Base-by-base conservation (phyloP, 2,329 filamentous ascomycete genomes). In the Ampelomyces quisqualis region DNA sequence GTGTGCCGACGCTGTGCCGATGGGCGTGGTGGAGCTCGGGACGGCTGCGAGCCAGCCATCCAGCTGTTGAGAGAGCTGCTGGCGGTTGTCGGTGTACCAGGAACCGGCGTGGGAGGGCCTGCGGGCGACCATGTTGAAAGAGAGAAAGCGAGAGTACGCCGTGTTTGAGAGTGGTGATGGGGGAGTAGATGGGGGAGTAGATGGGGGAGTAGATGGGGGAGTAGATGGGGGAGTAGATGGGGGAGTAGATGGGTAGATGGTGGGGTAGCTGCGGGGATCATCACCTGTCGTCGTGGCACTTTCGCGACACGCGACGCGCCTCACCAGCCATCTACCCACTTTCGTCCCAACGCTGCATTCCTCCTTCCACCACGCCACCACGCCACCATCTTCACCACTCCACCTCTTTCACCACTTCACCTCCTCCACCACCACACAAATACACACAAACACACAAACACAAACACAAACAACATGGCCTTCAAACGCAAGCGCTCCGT, bases 91-190 rank as follows among this genome's bases (percentile, higher is more conserved):
- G 5, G 82, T 77, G 66, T 98, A 98, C 93, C 93, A 98, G 13
- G 82, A 85, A 26, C 88, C 87, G 15, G 91, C 90, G 67, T 97
- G 93, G 40, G 77, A 81, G 14, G 89, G 84, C 51, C 73, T 67
- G 60, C 84, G 72, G 36, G 66, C 54, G 32, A 57, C 57, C 67
- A 65, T 73, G 18, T 30, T 26, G 13, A 19, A 27, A 31, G 17
- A 14, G 13, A 42, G 15, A 28, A 29, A 38, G 34, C 14, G 19
- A 22, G 11, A 5, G 11, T 27, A 9, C 27, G 22, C 24, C 20
- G 10, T 19, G 15, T 5, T 26, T 20, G 37, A 17, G 45, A 31
- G 21, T 24, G 20, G 5, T 19, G 5, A 30, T 32, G 36, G 15
- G 29, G 27, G n/a, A n/a, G 14, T 33, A 26, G 14, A 19, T 6